phyloP scores from a whole-genome alignment of 805 yeast genomes.

The Blastobotrys robertii region DNA sequence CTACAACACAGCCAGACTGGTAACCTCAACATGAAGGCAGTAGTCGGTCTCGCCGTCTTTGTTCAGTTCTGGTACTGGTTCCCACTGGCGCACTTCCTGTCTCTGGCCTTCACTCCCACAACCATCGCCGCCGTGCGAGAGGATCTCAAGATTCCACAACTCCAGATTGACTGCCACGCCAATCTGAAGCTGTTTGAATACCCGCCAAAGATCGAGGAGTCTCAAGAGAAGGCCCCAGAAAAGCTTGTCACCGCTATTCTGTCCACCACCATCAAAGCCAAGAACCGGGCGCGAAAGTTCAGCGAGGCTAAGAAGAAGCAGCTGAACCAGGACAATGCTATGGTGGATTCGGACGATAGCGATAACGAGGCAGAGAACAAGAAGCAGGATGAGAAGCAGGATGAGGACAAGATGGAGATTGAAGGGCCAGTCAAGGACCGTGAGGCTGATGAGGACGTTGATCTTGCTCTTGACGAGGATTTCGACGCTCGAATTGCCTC shows the following conservation, averaged over 20 bases:
- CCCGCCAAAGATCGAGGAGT: constrained; percentile 79
- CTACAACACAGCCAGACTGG: constrained; percentile 80
- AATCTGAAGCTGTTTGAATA: constrained; percentile 74
- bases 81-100: constrained; percentile 88
- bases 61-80: constrained; percentile 98
- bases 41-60: constrained; percentile 85
- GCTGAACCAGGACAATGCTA: constrained; percentile 34
- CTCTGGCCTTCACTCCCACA: constrained; percentile 88
- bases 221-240: constrained; percentile 73
- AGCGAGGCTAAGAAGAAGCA: constrained; percentile 43
- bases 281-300: constrained; percentile 73
- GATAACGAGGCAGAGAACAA: constrained; percentile 17
- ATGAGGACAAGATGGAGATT: constrained; percentile 3
- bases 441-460: constrained; percentile 14
- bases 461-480: constrained; percentile 19
- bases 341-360: background rate
- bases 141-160: constrained; percentile 79
- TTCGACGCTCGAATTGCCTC: constrained; percentile 17
- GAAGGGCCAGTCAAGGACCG: constrained; percentile 15
- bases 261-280: constrained; percentile 90
- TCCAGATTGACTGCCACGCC: constrained; percentile 71
- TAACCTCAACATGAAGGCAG: constrained; percentile 80
- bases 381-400: constrained; percentile 12
- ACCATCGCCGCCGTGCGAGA: constrained; percentile 77
- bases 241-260: constrained; percentile 87